Evolutionary conservation across 106 monocot species (phyloP).

Genomic region (Triglochin maritima): DNA sequence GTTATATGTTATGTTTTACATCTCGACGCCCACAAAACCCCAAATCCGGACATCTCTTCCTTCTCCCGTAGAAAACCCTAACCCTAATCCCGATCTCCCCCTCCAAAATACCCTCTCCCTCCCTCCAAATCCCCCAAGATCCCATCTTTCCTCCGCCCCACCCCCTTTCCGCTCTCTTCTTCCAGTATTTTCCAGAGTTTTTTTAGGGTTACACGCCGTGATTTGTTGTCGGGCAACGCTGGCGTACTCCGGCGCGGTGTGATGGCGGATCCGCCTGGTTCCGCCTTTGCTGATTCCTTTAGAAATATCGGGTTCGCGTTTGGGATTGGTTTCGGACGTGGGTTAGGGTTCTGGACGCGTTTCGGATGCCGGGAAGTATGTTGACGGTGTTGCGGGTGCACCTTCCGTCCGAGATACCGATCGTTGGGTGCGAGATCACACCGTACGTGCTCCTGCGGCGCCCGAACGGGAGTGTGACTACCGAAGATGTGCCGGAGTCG

Average conservation of each 20-base stretch:
- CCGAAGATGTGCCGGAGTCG: conserved; percentile 19
- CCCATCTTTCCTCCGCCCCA: not conserved
- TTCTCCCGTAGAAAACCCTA: not conserved
- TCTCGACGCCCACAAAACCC: too few relatives aligned
- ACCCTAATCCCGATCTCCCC: not conserved
- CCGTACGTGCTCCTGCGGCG: conserved; percentile 22
- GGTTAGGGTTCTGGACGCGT: not conserved
- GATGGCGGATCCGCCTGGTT: conserved; percentile 28
- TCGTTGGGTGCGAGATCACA: conserved; percentile 28
- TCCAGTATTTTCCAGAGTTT: conserved; percentile 6
- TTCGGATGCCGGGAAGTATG: conserved; percentile 13
- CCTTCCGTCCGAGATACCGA: conserved; percentile 23
- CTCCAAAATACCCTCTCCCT: not conserved
- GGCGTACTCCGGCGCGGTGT: conserved; percentile 12
- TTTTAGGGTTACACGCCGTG: not conserved
- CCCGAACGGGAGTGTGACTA: conserved; percentile 12
- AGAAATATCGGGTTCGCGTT: conserved; percentile 2
- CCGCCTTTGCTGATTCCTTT: not conserved
- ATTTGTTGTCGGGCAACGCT: conserved; percentile 15
- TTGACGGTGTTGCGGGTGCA: conserved; percentile 24
- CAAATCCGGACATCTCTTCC: too few relatives aligned
- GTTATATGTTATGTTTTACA: too few relatives aligned
- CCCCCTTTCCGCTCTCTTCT: not conserved
- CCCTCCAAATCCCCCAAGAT: not conserved
- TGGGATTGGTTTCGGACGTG: not conserved